phyloP scores from a whole-genome alignment of 73 alveolate genomes.

The Paramecium sonneborni region DNA sequence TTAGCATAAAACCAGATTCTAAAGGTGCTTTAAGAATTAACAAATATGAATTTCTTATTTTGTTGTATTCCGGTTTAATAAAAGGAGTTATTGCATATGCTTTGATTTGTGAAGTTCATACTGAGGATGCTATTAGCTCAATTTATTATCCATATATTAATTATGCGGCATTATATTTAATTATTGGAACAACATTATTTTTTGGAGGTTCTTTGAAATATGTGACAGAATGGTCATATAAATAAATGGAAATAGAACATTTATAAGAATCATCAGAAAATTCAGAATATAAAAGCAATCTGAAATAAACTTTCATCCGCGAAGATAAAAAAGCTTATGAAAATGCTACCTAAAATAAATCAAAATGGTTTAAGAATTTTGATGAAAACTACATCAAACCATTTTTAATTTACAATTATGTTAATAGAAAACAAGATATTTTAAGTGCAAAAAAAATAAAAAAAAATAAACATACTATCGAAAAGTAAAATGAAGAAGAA shows the following conservation, averaged over 20 bases:
- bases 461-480: background rate
- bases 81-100: slow-evolving; percentile 94
- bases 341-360: background rate
- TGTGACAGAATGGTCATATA: background rate
- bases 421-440: slow-evolving; percentile 48
- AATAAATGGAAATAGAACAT: background rate
- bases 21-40: slow-evolving; percentile 55
- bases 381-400: slow-evolving; percentile 65
- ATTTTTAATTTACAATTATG: slow-evolving; percentile 53
- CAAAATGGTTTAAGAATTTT: background rate
- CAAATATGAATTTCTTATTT: slow-evolving; percentile 64
- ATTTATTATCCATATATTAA: background rate
- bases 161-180: background rate
- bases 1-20: background rate
- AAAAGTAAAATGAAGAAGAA: background rate
- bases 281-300: background rate
- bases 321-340: background rate
- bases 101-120: slow-evolving; percentile 55
- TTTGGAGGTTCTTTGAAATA: slow-evolving; percentile 56
- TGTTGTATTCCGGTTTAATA: slow-evolving; percentile 84
- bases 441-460: slow-evolving; percentile 4
- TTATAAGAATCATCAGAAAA: background rate
- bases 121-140: background rate
- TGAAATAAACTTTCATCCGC: background rate
- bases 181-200: slow-evolving; percentile 25